A percentile compares a stretch with the other conserved stretches of the same genome.
These are phyloP conservation scores for Malus asiatica DNA, from an alignment of 306 rosid species.

Conservation along the genomic window DNA sequence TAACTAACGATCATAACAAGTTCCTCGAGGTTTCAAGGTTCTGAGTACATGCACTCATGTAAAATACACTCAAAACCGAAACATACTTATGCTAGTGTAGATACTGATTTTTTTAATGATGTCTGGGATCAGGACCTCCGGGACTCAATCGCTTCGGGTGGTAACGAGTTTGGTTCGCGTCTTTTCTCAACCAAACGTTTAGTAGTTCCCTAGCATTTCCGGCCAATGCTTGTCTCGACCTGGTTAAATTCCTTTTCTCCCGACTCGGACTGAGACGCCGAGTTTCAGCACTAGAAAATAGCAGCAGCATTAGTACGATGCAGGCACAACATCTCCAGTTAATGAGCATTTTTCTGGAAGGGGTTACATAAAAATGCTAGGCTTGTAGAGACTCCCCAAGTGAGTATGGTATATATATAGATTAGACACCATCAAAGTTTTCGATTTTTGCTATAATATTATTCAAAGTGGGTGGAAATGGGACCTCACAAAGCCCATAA, in stretches of 20 bases:
- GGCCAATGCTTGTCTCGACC: not conserved
- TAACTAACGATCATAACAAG: not conserved
- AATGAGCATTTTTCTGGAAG: not conserved
- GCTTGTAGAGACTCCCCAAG: not conserved
- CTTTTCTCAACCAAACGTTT: not conserved
- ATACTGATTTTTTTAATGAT: not conserved
- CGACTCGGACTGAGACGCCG: constrained; percentile 2
- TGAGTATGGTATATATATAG: not conserved
- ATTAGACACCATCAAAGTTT: not conserved
- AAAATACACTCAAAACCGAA: not conserved
- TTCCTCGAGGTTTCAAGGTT: not conserved
- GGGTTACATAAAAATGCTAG: not conserved
- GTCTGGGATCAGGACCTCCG: constrained; percentile 29
- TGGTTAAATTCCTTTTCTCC: not conserved
- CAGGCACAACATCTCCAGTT: not conserved
- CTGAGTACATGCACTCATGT: not conserved
- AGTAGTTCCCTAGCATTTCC: not conserved
- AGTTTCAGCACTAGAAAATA: constrained; percentile 4
- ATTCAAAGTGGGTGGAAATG: not conserved
- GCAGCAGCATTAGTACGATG: constrained; percentile 7
- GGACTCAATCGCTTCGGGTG: constrained; percentile 1
- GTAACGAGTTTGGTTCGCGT: not conserved
- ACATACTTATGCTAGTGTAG: not conserved
- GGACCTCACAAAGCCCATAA: not conserved
- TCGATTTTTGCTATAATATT: not conserved